Evolutionary conservation across 1,139 yeast genomes (phyloP), one percentile per base, ranked within the genome.

Genomic region (Zhuliangozyma parablackwelliae): DNA sequence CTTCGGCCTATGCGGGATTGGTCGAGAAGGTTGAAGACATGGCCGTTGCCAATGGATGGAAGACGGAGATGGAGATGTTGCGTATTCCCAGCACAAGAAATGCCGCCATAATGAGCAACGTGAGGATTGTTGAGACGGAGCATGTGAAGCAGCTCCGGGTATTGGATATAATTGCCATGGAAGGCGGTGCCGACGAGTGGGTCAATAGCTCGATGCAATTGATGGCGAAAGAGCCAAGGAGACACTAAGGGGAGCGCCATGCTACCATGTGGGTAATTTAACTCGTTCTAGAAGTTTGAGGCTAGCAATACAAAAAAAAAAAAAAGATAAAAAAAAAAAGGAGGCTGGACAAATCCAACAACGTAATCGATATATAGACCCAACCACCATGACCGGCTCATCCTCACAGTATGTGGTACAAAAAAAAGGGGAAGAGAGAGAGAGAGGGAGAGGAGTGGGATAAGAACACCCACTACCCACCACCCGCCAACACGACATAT

Each of bases 61-160:
- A 71, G 9, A 84, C 82, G 2, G 84, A 87, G 52, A 78, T 82
- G 49, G 97, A 92, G 56, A 83, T 86, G 83, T 63, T 92, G 35
- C 70, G 98, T 44, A 92, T 92, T 29, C 98, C 98, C 23, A 86
- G 96, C 43, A 92, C 98, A 0, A 69, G 97, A 55, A 92, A 90
- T 51, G 90, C 95, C 1, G 97, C 97, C 0, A 63, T 92, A 7
- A 81, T 92, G 39, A 96, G 95, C 1, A 69, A 75, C 34, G 53
- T 58, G 24, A 59, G 52, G 39, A 58, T 59, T 28, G 56, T 53
- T 3, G 53, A 52, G 32, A 46, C 50, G 3, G 47, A 53, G 26
- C 69, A 70, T 29, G 48, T 53, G 16, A 41, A 46, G 10, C 61
- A 56, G 21, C 47, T 53, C 20, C 57, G 75, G 35, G 75, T 85